These are phyloP conservation scores for Hortiboletus flavorubellus DNA, from an alignment of 768 basidiomycete species.

Conservation along the genomic window DNA sequence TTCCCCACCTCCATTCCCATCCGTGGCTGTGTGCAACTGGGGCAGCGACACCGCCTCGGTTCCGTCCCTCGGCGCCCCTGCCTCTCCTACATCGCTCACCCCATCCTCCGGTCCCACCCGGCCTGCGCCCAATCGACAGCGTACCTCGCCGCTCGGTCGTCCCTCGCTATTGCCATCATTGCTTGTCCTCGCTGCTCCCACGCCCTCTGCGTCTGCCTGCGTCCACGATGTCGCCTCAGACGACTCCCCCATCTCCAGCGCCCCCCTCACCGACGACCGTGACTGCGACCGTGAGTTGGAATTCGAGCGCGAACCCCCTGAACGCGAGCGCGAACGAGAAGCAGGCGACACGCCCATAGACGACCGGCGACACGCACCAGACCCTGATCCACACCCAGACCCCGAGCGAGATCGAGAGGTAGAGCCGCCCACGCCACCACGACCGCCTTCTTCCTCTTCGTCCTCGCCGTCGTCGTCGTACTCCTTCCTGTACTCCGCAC, in stretches of 20 bases:
- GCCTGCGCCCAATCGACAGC: slow-evolving; percentile 1
- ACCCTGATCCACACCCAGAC: not conserved
- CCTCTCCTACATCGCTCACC: not conserved
- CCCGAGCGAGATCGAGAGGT: not conserved
- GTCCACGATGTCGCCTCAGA: slow-evolving; percentile 31
- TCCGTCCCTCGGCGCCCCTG: not conserved
- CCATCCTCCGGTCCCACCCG: not conserved
- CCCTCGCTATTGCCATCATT: slow-evolving; percentile 8
- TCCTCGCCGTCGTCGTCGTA: not conserved
- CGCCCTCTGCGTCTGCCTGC: slow-evolving; percentile 12
- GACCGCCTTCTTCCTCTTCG: not conserved
- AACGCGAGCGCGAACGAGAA: slow-evolving; percentile 1
- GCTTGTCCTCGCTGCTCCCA: not conserved
- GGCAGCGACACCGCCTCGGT: slow-evolving; percentile 29
- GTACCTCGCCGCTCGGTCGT: not conserved
- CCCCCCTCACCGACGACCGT: slow-evolving; percentile 16
- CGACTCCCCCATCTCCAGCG: slow-evolving; percentile 15
- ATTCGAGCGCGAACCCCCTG: not conserved
- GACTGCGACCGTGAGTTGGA: slow-evolving; percentile 11
- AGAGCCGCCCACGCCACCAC: not conserved
- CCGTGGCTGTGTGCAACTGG: slow-evolving; percentile 29
- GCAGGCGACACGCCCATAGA: not conserved
- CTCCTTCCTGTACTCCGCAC: not conserved
- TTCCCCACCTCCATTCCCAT: slow-evolving; percentile 10
- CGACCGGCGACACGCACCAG: not conserved